Evolutionary conservation across 1,284 basidiomycete genomes (phyloP).

Genomic region (Thecaphora frezii): DNA sequence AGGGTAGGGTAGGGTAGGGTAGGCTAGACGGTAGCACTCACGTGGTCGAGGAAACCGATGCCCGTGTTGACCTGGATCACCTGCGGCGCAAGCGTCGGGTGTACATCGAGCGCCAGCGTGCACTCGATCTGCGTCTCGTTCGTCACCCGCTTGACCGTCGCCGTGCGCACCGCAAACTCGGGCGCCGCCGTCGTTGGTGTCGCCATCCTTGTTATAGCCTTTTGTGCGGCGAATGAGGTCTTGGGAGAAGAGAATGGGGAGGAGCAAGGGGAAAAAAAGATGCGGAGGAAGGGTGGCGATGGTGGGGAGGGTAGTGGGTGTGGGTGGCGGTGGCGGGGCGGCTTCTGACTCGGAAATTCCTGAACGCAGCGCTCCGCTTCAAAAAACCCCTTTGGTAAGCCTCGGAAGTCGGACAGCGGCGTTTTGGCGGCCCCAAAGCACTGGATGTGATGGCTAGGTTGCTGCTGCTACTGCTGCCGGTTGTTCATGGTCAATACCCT

Average conservation of each 20-base stretch:
- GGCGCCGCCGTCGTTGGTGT: slow-evolving; percentile 5
- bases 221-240: background rate
- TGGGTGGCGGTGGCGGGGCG: no score
- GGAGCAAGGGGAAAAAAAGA: background rate
- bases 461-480: no score
- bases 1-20: no score
- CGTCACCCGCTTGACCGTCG: slow-evolving; percentile 80
- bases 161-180: slow-evolving; percentile 61
- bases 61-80: slow-evolving; percentile 86
- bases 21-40: slow-evolving; percentile 60
- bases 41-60: slow-evolving; percentile 97
- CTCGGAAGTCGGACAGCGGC: no score
- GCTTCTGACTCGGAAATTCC: no score
- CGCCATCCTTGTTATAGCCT: slow-evolving; percentile 13
- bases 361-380: no score
- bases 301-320: no score
- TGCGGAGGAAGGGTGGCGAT: no score
- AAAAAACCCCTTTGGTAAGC: no score
- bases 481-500: no score
- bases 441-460: no score
- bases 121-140: slow-evolving; percentile 89
- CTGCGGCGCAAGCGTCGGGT: slow-evolving; percentile 70
- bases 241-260: slow-evolving; percentile 7
- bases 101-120: slow-evolving; percentile 78
- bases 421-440: no score